Evolutionary conservation across 2,329 filamentous ascomycete species (phyloP).

Genomic region (Leptographium wingfieldii): DNA sequence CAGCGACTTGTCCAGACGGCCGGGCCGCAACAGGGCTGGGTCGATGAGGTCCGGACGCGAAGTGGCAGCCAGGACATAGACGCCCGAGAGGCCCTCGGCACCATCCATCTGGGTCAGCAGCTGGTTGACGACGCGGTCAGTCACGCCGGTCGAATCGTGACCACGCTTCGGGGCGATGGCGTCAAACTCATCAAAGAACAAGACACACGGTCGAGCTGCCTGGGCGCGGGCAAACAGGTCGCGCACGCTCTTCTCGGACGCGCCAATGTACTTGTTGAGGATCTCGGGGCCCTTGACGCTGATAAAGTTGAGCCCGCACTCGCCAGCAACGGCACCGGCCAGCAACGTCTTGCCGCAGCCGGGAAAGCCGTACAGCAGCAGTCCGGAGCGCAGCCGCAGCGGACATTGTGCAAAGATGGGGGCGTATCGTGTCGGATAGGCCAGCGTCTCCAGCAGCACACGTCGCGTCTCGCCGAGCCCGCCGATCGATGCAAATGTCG

Average conservation of each 20-base stretch:
- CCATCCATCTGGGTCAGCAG: constrained; percentile 98
- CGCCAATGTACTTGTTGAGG: constrained; percentile 97
- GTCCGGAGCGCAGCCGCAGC: constrained; percentile 80
- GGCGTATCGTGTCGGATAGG: constrained; percentile 95
- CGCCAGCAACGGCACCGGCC: constrained; percentile 91
- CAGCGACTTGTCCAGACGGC: constrained; percentile 83
- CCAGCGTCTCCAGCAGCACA: constrained; percentile 84
- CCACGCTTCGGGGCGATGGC: constrained; percentile 94
- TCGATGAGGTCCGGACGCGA: constrained; percentile 91
- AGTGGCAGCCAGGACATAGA: constrained; percentile 93
- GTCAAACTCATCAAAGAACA: constrained; percentile 99
- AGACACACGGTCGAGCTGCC: constrained; percentile 80
- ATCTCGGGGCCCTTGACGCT: constrained; percentile 97
- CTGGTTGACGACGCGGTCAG: constrained; percentile 95
- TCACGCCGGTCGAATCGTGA: constrained; percentile 96
- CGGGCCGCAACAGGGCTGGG: constrained; percentile 80
- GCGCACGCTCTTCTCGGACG: constrained; percentile 88
- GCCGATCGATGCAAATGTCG: constrained; percentile 84
- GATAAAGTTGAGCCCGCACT: constrained; percentile 97
- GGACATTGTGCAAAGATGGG: constrained; percentile 96
- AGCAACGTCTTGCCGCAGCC: constrained; percentile 95
- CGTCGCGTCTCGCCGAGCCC: constrained; percentile 77
- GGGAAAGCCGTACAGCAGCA: constrained; percentile 87
- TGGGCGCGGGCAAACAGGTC: constrained; percentile 89
- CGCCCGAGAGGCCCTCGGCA: constrained; percentile 84